A percentile compares a stretch with the other conserved stretches of the same genome.
phyloP scores from a whole-genome alignment of 768 basidiomycete genomes.

The Artomyces pyxidatus region DNA sequence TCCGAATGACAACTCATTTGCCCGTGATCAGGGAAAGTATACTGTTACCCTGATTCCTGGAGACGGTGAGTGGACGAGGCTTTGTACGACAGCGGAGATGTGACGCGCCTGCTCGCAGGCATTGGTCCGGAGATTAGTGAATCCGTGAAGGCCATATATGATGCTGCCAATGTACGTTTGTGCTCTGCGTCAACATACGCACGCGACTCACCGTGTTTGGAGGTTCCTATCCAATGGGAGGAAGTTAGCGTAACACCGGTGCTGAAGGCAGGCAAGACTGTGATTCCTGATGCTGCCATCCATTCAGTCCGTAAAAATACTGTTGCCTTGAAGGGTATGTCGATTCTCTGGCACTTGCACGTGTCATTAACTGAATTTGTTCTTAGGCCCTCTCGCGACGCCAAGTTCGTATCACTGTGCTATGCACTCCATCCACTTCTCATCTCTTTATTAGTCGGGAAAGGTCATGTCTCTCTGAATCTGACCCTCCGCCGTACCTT shows the following conservation, averaged over 20 bases:
- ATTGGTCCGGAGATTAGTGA: conserved; percentile 99
- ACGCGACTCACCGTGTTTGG: too few species aligned
- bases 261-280: conserved; percentile 91
- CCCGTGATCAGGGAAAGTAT: conserved; percentile 74
- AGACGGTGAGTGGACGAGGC: conserved; percentile 56
- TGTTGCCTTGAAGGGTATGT: conserved; percentile 89
- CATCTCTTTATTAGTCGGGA: conserved; percentile 64
- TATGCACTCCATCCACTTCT: too few species aligned
- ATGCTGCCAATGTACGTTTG: conserved; percentile 64
- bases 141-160: conserved; percentile 91
- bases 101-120: conserved; percentile 38
- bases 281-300: conserved; percentile 90
- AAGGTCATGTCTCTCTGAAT: conserved; percentile 98
- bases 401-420: conserved; percentile 81
- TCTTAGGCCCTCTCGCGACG: conserved; percentile 87
- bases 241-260: conserved; percentile 96
- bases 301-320: conserved; percentile 93
- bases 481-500: conserved; percentile 95
- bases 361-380: not conserved
- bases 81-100: conserved; percentile 8
- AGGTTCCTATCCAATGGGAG: conserved; percentile 99
- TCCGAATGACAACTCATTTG: not conserved
- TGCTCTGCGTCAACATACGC: too few species aligned
- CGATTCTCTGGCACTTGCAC: not conserved
- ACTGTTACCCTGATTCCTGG: conserved; percentile 94